Evolutionary conservation across 2,329 filamentous ascomycete species (phyloP), one percentile per base, ranked within the genome.

Genomic region (Cercospora sesami): DNA sequence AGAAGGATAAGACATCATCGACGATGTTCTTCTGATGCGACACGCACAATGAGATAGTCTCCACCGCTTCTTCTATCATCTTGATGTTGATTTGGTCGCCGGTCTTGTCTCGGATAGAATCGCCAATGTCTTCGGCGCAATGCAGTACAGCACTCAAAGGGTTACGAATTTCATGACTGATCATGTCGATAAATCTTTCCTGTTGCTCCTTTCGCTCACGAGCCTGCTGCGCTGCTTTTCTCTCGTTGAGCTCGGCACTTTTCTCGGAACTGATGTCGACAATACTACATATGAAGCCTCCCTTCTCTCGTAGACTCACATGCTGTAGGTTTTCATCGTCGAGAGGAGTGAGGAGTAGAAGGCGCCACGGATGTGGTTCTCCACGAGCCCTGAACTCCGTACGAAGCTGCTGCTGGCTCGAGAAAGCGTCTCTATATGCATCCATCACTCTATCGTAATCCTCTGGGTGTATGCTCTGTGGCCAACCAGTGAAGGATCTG

Each of bases 181-280:
- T 80, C 80, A 82, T 82, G 66, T 82, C 81, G 28, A 82, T 82
- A 69, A 83, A 83, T 0, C 80, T 71, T 70, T 83, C 81, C 64
- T 83, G 81, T 63, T 83, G 81, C 62, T 80, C 77, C 59, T 82
- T 83, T 9, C 80, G 73, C 53, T 83, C 81, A 45, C 75, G 74
- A 1, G 81, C 81, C 68, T 83, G 80, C 18, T 75, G 75, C 2
- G 81, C 81, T 12, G 79, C 79, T 62, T 80, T 79, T 36, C 81
- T 77, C 60, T 83, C 80, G 3, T 78, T 70, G 8, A 82, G 62
- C 63, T 83, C 78, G 3, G 81, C 81, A 45, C 78, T 77, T 66
- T 83, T 83, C 67, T 83, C 81, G 16, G 80, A 78, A 16, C 79
- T 82, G 42, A 83, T 82, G 65, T 83, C 81, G 14, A 83, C 80